Percentiles rank a stretch among this genome's conserved stretches.
Conservation (phyloP, 352 stramenopile species). For the Globisporangium recalcitrans region DNA sequence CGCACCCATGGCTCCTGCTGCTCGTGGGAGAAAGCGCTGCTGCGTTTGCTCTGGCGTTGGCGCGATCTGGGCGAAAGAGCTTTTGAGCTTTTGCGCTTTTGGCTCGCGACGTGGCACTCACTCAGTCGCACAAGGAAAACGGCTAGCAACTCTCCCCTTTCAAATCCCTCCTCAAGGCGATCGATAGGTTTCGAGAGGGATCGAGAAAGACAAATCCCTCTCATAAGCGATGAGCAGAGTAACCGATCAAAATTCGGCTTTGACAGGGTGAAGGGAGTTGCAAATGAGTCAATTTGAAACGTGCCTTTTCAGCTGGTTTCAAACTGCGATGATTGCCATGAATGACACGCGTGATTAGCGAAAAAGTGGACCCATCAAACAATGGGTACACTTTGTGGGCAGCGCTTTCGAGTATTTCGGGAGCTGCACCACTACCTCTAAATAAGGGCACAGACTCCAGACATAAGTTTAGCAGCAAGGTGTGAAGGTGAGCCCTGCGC, state of each 20-base stretch:
- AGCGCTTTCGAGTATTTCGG: no score
- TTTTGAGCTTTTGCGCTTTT: constrained; percentile 8
- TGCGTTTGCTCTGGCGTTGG: neutral
- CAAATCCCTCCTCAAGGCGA: neutral
- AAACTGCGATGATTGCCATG: no score
- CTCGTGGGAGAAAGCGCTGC: neutral
- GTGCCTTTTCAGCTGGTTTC: no score
- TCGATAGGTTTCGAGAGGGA: neutral
- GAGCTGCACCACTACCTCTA: neutral
- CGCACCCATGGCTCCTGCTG: constrained; percentile 51
- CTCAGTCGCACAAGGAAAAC: constrained; percentile 1
- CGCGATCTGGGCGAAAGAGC: constrained; percentile 9
- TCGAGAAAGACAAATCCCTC: neutral
- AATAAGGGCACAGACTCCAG: neutral
- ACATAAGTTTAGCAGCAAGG: no score
- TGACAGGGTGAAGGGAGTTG: neutral
- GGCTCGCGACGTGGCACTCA: constrained; percentile 11
- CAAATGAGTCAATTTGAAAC: no score
- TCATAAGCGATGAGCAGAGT: neutral
- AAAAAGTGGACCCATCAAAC: no score
- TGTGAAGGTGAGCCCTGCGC: no score
- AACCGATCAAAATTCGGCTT: no score
- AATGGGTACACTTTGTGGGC: no score
- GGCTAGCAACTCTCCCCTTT: constrained; percentile 5
- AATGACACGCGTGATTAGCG: no score